Conservation (phyloP, 768 basidiomycete species). For the Leccinum aurantiacum region DNA sequence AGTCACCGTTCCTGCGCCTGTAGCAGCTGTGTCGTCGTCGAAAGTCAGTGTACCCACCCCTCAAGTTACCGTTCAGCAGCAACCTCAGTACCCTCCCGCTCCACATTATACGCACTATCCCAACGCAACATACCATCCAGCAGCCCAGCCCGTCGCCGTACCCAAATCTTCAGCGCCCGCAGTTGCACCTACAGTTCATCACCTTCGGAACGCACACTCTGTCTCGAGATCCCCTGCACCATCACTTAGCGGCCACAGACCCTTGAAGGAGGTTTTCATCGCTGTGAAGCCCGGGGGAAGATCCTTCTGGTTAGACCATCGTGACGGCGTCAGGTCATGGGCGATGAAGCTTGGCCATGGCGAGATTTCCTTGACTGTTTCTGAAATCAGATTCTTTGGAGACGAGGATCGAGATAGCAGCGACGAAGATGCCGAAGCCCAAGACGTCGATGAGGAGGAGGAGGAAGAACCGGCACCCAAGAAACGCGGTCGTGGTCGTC, state of each 20-base stretch:
- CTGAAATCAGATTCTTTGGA: slow-evolving; percentile 51
- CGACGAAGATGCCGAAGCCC: slow-evolving; percentile 49
- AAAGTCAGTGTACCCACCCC: slow-evolving; percentile 29
- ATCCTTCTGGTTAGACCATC: slow-evolving; percentile 56
- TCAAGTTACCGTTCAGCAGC: slow-evolving; percentile 34
- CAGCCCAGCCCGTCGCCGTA: slow-evolving; percentile 25
- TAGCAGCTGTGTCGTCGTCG: slow-evolving; percentile 12
- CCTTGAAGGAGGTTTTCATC: slow-evolving; percentile 53
- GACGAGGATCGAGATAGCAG: slow-evolving; percentile 62
- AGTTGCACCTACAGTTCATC: slow-evolving; percentile 6
- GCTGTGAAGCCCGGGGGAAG: slow-evolving; percentile 61
- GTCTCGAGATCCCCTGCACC: slow-evolving; percentile 34
- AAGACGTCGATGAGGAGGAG: slow-evolving; percentile 46
- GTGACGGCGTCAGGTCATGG: slow-evolving; percentile 76
- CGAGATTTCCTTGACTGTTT: slow-evolving; percentile 57
- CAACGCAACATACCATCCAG: slow-evolving; percentile 48
- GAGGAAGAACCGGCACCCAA: slow-evolving; percentile 37
- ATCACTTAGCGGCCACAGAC: slow-evolving; percentile 38
- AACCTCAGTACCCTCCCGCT: slow-evolving; percentile 35
- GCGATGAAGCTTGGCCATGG: slow-evolving; percentile 56
- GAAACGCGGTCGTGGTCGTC: slow-evolving; percentile 44
- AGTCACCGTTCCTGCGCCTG: slow-evolving; percentile 14
- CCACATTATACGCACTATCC: slow-evolving; percentile 51
- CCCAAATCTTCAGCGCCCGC: slow-evolving; percentile 19
- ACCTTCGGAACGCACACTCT: slow-evolving; percentile 28